These are phyloP conservation scores for Irpex rosettiformis DNA, from an alignment of 1,284 basidiomycete genomes.

Conservation along the genomic window DNA sequence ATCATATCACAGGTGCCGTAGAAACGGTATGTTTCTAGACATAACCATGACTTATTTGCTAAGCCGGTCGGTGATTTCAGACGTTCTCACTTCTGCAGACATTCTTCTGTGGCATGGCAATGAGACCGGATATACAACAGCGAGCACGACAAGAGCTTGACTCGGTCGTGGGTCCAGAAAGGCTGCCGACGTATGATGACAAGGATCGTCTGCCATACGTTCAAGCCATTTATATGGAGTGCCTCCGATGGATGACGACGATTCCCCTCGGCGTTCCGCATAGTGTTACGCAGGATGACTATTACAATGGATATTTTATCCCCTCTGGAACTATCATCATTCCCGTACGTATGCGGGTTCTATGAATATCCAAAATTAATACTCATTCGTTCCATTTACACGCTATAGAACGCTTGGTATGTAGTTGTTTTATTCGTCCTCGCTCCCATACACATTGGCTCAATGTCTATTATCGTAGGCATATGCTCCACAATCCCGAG, in stretches of 20 bases:
- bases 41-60: too few species aligned
- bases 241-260: slow-evolving; percentile 30
- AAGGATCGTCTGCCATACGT: slow-evolving; percentile 9
- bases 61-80: too few species aligned
- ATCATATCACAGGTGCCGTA: not conserved
- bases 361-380: slow-evolving; percentile 4
- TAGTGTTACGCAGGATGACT: not conserved
- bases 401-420: not conserved
- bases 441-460: too few species aligned
- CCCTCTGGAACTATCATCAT: not conserved
- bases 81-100: slow-evolving; percentile 23
- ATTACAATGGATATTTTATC: slow-evolving; percentile 2
- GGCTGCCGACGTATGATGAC: slow-evolving; percentile 41
- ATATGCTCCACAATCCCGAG: slow-evolving; percentile 22
- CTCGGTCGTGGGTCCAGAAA: slow-evolving; percentile 32
- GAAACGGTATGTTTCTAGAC: not conserved
- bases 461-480: not conserved
- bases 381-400: too few species aligned
- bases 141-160: slow-evolving; percentile 40
- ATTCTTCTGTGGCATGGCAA: slow-evolving; percentile 38
- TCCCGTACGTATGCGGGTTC: slow-evolving; percentile 17
- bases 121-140: slow-evolving; percentile 35
- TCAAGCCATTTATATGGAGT: slow-evolving; percentile 40
- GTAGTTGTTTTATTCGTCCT: not conserved
- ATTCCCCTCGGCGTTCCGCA: not conserved